Evolutionary conservation across 2,329 filamentous ascomycete species (phyloP).

Genomic region (Alternaria conjuncta): DNA sequence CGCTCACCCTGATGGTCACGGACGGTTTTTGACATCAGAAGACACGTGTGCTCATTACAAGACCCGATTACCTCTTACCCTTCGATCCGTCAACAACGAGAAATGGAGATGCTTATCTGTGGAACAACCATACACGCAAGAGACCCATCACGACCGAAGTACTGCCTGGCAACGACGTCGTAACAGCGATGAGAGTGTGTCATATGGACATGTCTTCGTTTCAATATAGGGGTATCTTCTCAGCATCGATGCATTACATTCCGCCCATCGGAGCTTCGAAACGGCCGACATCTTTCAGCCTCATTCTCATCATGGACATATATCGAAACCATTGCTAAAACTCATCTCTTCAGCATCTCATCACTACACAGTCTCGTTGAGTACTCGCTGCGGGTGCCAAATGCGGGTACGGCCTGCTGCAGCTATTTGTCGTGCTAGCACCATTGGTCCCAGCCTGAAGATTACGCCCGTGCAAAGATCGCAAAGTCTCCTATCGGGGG

Average conservation of each 20-base stretch:
- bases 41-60: not conserved
- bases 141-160: not conserved
- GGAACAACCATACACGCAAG: not conserved
- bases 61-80: not conserved
- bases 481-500: too few species aligned
- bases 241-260: fast-evolving
- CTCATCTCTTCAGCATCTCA: not conserved
- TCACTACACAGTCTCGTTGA: not conserved
- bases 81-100: not conserved
- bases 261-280: not conserved
- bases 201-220: not conserved
- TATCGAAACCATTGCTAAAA: too few species aligned
- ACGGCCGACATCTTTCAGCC: not conserved
- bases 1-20: not conserved
- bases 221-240: not conserved
- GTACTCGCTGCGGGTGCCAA: not conserved
- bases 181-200: not conserved
- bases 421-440: too few species aligned
- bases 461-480: too few species aligned
- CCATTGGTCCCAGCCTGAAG: too few species aligned
- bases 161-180: not conserved
- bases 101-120: not conserved
- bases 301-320: not conserved
- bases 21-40: not conserved
- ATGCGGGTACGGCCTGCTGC: too few species aligned